phyloP scores from a whole-genome alignment of 2,329 filamentous ascomycete species.

The Thielaviopsis euricoi region DNA sequence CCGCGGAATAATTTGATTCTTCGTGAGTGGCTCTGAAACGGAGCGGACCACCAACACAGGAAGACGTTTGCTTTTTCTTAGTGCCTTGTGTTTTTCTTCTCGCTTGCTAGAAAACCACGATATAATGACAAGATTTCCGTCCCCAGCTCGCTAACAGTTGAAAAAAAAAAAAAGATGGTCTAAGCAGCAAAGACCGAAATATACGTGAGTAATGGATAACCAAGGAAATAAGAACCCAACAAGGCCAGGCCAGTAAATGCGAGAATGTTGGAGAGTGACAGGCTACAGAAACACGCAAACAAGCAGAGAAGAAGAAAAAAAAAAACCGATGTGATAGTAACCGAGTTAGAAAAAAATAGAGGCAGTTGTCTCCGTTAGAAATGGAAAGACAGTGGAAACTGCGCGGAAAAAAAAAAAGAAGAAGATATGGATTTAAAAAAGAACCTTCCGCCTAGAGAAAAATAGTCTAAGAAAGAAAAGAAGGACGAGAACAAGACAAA shows the following conservation, averaged over 20 bases:
- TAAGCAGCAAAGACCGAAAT: neutral
- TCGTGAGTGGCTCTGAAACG: neutral
- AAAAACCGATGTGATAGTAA: too few relatives aligned
- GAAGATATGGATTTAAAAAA: neutral
- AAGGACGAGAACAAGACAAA: neutral
- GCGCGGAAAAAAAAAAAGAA: neutral
- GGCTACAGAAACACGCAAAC: neutral
- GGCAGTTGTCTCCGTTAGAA: too few relatives aligned
- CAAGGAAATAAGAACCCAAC: neutral
- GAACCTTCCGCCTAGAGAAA: neutral
- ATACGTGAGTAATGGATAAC: neutral
- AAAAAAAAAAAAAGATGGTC: neutral
- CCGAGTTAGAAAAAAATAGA: too few relatives aligned
- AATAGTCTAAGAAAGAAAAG: neutral
- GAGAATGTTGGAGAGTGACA: neutral
- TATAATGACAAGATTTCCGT: neutral
- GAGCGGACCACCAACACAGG: too few relatives aligned
- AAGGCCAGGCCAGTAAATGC: neutral
- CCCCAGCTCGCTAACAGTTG: neutral
- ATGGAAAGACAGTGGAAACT: neutral
- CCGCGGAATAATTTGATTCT: neutral
- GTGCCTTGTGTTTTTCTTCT: neutral
- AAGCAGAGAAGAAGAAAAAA: too few relatives aligned
- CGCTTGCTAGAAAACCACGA: neutral
- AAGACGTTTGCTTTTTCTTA: neutral